Evolutionary conservation across 352 stramenopile genomes (phyloP), one percentile per base, ranked within the genome.

Genomic region (Phytophthora multivora): DNA sequence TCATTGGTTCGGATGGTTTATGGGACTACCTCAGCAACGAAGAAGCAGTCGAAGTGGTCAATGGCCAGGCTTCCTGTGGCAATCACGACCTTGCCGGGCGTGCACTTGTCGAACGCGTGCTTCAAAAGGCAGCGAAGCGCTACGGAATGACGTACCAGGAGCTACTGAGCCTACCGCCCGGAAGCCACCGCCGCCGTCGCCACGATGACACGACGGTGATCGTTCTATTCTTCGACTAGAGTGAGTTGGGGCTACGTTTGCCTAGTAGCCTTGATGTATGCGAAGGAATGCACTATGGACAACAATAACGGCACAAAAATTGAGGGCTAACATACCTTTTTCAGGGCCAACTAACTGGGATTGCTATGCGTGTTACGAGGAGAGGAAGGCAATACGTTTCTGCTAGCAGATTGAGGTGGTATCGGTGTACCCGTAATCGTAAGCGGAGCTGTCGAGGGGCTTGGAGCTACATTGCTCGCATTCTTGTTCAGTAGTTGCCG

Each of bases 1-100:
- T 99, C 47, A 91, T 99, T 36, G 71, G 83, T 21, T 99, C 96
- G 65, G 97, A 99, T 76, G 97, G 97, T 11, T 73, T 99, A n/a
- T 99, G 97, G 97, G 97, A 99, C 77, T 97, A 98, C 42, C 79
- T 99, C 40, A 90, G 67, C 59, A 98, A 98, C 69, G 85, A 98
- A 71, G 97, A 99, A 38, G 96, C 91, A 13, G 89, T 98, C 1
- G 87, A 97, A 33, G 79, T 98, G n/a, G 95, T 98, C 13, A 79
- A 80, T 21, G 71, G 79, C 31, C 75, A 93, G 38, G 57, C 71
- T 11, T 70, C 67, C 0, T 70, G 77, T 10, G 83, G 86, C 26
- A 87, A 92, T 21, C 77, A 89, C 47, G 80, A 92, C 13, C 75
- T 88, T 13, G 88, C 89, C 1, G 86, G 84, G 0, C 83, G 89